These are phyloP conservation scores for Wickerhamomyces bovis DNA, from an alignment of 805 yeast genomes.

Conservation along the genomic window DNA sequence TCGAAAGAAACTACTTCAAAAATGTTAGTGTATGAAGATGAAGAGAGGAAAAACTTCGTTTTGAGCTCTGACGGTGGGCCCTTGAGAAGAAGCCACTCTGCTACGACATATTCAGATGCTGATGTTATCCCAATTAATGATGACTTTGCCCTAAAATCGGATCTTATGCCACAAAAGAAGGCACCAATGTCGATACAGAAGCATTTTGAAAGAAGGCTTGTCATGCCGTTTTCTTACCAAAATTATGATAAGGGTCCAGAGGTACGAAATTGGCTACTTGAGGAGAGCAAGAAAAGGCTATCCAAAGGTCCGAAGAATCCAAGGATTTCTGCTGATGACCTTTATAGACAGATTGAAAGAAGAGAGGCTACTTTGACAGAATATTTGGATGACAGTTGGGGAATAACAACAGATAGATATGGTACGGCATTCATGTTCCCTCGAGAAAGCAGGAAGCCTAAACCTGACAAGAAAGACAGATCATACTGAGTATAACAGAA, in stretches of 20 bases:
- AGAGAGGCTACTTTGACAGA: not conserved
- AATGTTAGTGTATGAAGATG: not conserved
- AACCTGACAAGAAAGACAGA: not conserved
- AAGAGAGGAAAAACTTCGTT: not conserved
- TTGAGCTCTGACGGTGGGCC: not conserved
- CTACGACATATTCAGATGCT: not conserved
- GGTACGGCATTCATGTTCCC: not conserved
- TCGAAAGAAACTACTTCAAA: not conserved
- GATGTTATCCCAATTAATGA: not conserved
- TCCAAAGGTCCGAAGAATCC: not conserved
- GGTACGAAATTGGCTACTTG: not conserved
- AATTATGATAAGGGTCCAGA: not conserved
- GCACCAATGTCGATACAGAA: not conserved
- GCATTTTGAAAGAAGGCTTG: too few relatives aligned
- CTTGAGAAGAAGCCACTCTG: not conserved
- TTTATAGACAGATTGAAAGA: not conserved
- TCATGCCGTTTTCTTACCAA: not conserved
- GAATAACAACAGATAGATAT: not conserved
- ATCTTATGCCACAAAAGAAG: not conserved
- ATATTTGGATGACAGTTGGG: not conserved
- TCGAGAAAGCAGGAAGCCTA: not conserved
- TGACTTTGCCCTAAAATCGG: not conserved
- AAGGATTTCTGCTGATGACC: not conserved
- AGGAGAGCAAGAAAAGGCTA: not conserved
- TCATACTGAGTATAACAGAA: too few relatives aligned